Conservation (phyloP, 306 rosid species). For the Datisca glomerata region DNA sequence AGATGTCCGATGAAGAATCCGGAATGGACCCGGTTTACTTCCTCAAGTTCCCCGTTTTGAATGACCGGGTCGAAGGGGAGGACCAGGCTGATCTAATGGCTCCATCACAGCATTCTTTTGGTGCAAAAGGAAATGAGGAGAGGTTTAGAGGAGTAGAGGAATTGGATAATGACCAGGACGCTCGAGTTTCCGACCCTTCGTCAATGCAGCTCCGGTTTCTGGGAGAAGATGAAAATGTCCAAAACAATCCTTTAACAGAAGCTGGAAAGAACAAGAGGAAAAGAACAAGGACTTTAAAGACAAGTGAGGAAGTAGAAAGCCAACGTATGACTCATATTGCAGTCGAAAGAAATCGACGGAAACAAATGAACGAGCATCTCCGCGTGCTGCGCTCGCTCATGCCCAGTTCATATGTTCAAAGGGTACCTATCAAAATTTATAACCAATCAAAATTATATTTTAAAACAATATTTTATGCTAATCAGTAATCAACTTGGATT, state of each 20-base stretch:
- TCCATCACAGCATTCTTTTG: conserved; percentile 3
- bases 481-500: background rate
- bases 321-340: conserved; percentile 96
- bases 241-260: conserved; percentile 7
- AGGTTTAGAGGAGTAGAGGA: conserved; percentile 20
- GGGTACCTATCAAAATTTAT: conserved; percentile 25
- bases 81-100: conserved; percentile 29
- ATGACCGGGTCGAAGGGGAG: conserved; percentile 45
- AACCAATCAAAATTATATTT: background rate
- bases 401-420: conserved; percentile 96
- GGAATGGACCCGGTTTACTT: conserved; percentile 75
- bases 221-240: conserved; percentile 19
- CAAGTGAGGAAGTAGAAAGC: conserved; percentile 84
- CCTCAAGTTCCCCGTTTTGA: conserved; percentile 76
- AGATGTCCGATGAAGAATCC: conserved; percentile 18
- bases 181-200: conserved; percentile 26
- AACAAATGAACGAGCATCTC: conserved; percentile 97
- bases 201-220: conserved; percentile 35
- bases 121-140: conserved; percentile 18
- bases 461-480: background rate
- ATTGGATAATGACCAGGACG: conserved; percentile 10
- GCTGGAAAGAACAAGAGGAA: conserved; percentile 60
- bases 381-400: conserved; percentile 86
- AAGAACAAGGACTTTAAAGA: conserved; percentile 56
- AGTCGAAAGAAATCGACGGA: conserved; percentile 75